Evolutionary conservation across 352 stramenopile genomes (phyloP).

Genomic region (Phytopythium helicoides): DNA sequence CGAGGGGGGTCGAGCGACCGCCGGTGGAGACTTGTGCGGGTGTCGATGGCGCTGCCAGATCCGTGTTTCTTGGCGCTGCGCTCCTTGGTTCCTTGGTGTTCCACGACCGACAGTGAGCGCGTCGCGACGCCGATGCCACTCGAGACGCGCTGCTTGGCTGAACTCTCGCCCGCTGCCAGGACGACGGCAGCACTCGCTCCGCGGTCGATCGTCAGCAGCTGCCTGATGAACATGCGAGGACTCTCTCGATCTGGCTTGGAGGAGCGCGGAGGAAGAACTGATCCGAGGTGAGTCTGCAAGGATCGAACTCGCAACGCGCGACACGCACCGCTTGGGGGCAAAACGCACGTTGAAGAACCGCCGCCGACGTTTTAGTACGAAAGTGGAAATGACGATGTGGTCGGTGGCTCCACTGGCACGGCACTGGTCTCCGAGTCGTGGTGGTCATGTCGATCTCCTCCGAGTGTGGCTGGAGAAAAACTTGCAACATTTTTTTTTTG

Average conservation of each 20-base stretch:
- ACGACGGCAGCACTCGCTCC: constrained; percentile 2
- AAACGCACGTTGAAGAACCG: too few species aligned
- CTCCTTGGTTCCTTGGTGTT: background rate
- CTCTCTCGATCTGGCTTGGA: background rate
- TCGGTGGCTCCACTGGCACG: too few species aligned
- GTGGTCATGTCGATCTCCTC: too few species aligned
- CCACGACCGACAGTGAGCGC: background rate
- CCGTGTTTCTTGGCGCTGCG: background rate
- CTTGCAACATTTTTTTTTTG: too few species aligned
- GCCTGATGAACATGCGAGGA: constrained; percentile 27
- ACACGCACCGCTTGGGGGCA: too few species aligned
- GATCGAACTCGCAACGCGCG: too few species aligned
- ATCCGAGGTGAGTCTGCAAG: too few species aligned
- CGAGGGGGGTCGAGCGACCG: background rate
- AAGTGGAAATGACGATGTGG: too few species aligned
- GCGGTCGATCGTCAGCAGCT: constrained; percentile 25
- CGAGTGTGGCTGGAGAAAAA: too few species aligned
- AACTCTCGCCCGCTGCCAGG: background rate
- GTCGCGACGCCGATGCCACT: background rate
- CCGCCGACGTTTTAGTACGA: too few species aligned
- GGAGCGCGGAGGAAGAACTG: too few species aligned
- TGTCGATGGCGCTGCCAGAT: background rate
- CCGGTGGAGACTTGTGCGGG: background rate
- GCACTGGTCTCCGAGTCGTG: too few species aligned
- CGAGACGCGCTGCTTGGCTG: background rate